Evolutionary conservation across 352 stramenopile genomes (phyloP), one percentile per base, ranked within the genome.

Genomic region (Phytophthora capsici): DNA sequence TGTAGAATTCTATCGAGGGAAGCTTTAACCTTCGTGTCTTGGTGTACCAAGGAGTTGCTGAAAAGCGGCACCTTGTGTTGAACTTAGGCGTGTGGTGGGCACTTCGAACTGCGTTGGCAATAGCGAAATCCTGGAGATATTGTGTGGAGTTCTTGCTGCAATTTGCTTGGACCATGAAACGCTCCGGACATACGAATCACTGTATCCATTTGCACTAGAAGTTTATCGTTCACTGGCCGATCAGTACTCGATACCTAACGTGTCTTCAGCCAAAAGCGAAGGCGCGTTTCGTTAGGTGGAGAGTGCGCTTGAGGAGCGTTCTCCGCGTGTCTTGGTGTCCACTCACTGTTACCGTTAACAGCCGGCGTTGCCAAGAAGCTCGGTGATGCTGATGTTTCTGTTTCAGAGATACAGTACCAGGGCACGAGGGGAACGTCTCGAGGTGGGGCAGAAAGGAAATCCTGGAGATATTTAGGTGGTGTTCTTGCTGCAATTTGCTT

Each of bases 111-210:
- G 47, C 51, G 53, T 78, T 63, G 74, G 81, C 81, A 74, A 88
- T 62, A 90, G 37, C 20, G 41, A 87, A 63, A 25, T 30, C 6
- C 45, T 71, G 73, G 77, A 85, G 82, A 74, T 78, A 86, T 66
- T 89, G 80, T 88, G 82, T 89, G 82, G 82, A 88, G 82, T 89
- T 87, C 77, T 74, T 77, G 77, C 74, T 76, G 79, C 78, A 86
- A 86, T 87, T 86, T 69, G 70, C 73, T 76, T 68, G 82, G 72
- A 84, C 82, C 79, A 90, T 90, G 82, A 86, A 89, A 90, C 66
- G 77, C 82, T 85, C 75, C 74, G 50, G 56, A 89, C 70, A 89
- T 80, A 58, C 56, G 25, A 58, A 20, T 51, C 16, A 47, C 28
- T 57, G 34, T 25, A 56, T 44, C 28, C 25, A 8, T 47, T 14